Base-by-base conservation (phyloP, 495 filamentous ascomycete species). In the Clavariopsis aquatica region DNA sequence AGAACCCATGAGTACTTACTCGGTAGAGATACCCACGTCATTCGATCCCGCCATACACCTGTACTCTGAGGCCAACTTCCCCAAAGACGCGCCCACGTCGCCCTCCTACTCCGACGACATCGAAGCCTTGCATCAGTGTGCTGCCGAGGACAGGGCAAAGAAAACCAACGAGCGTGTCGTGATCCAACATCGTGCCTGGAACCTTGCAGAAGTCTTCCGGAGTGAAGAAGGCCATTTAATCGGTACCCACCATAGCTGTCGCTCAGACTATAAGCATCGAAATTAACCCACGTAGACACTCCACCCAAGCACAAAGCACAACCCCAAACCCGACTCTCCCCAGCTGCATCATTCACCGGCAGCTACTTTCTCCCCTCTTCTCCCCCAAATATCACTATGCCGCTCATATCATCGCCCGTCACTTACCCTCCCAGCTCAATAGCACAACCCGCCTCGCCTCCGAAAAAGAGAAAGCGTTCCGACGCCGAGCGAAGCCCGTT, bases 121-220 rank as follows among this genome's bases (percentile, higher is more conserved):
- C 52, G 84, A 86, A 68, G 85, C 84, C 20, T 75, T 87, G 26
- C 71, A 85, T 56, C 64, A 78, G 3, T 69, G 80, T 41, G 72
- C 78, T n/a, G 70, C 74, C 47, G 84, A 89, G 64, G 61, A 66
- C 2, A 79, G 76, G 49, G 78, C 78, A 26, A 76, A 74, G 53
- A 83, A 86, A 64, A 83, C 77, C 43, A 71, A 62, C 24, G 66
- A 73, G 52, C 69, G 80, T 57, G 78, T 86, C 29, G 85, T 89
- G 13, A 87, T 89, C 46, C 86, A 86, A 66, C 83, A 89, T 69
- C 78, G 87, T 28, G 74, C 80, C 38, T 87, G 84, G 81, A 77
- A 82, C 57, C 68, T 81, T 17, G 77, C 75, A 20, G 85, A 88
- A 62, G 78, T 81, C 9, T 89, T 89, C 72, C 78, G 82, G 55